Evolutionary conservation across 768 basidiomycete species (phyloP).

Genomic region (Mycena filopes): DNA sequence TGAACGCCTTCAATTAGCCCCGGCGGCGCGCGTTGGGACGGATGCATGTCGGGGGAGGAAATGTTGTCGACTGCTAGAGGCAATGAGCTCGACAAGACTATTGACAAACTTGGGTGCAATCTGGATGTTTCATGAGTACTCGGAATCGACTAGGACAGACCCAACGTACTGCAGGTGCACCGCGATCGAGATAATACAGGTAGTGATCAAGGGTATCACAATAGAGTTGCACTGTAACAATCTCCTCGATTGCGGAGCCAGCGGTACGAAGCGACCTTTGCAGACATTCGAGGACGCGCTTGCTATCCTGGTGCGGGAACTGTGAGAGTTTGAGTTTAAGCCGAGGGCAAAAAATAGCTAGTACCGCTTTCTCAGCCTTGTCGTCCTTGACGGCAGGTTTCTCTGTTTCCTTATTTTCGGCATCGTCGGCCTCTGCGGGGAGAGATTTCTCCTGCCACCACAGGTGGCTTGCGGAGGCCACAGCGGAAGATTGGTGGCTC

Average conservation of each 20-base stretch:
- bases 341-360: constrained; percentile 13
- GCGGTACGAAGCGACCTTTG: constrained; percentile 97
- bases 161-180: constrained; percentile 84
- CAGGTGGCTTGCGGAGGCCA: constrained; percentile 93
- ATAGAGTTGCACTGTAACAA: constrained; percentile 95
- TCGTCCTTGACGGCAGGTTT: constrained; percentile 53
- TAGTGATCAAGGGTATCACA: constrained; percentile 97
- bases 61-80: constrained; percentile 94
- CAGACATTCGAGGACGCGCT: constrained; percentile 96
- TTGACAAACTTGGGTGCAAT: constrained; percentile 97
- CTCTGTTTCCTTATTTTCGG: constrained; percentile 48
- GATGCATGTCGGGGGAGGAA: constrained; percentile 87
- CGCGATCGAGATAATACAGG: constrained; percentile 94
- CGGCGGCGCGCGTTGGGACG: constrained; percentile 86
- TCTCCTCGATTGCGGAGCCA: constrained; percentile 95
- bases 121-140: constrained; percentile 50
- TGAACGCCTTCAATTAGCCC: constrained; percentile 93
- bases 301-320: constrained; percentile 94
- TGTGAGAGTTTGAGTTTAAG: constrained; percentile 36
- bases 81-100: constrained; percentile 94
- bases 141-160: background rate
- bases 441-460: constrained; percentile 92
- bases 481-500: constrained; percentile 96
- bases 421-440: constrained; percentile 44
- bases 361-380: constrained; percentile 67